These are phyloP conservation scores for Williopsis jadinii DNA, from an alignment of 1,139 yeast genomes.

Conservation along the genomic window DNA sequence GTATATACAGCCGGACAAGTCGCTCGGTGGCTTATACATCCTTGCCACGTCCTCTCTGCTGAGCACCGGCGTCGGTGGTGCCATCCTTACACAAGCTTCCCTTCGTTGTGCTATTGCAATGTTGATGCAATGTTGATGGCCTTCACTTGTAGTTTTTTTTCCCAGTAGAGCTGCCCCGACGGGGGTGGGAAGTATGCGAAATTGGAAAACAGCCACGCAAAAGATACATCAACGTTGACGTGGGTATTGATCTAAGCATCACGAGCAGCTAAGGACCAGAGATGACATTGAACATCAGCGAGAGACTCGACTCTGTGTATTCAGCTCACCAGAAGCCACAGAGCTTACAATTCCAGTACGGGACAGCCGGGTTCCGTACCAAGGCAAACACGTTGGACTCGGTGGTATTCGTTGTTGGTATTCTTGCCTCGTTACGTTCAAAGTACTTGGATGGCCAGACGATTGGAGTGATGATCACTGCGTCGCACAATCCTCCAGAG, in stretches of 20 bases:
- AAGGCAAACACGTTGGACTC: slow-evolving; percentile 66
- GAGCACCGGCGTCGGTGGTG: slow-evolving; percentile 29
- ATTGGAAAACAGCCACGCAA: no score
- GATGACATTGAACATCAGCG: slow-evolving; percentile 11
- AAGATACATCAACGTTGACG: no score
- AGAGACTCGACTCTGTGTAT: slow-evolving; percentile 12
- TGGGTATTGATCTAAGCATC: no score
- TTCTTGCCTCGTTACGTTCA: slow-evolving; percentile 78
- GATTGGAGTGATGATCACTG: slow-evolving; percentile 92
- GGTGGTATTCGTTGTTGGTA: slow-evolving; percentile 79
- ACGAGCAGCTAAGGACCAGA: no score
- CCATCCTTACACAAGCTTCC: slow-evolving; percentile 18
- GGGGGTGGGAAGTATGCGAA: no score
- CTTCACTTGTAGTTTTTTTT: background rate
- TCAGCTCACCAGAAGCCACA: slow-evolving; percentile 35
- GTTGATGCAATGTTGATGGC: no score
- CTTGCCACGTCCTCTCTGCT: slow-evolving; percentile 18
- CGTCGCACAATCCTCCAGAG: slow-evolving; percentile 91
- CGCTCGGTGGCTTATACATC: slow-evolving; percentile 7
- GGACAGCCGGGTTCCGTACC: slow-evolving; percentile 96
- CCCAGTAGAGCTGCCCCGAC: background rate
- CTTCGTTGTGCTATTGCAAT: background rate
- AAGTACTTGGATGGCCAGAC: slow-evolving; percentile 59
- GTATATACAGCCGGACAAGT: slow-evolving; percentile 16
- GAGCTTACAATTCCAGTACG: slow-evolving; percentile 53